Evolutionary conservation across 2,329 filamentous ascomycete species (phyloP).

Genomic region (Pseudogymnoascus verrucosus): DNA sequence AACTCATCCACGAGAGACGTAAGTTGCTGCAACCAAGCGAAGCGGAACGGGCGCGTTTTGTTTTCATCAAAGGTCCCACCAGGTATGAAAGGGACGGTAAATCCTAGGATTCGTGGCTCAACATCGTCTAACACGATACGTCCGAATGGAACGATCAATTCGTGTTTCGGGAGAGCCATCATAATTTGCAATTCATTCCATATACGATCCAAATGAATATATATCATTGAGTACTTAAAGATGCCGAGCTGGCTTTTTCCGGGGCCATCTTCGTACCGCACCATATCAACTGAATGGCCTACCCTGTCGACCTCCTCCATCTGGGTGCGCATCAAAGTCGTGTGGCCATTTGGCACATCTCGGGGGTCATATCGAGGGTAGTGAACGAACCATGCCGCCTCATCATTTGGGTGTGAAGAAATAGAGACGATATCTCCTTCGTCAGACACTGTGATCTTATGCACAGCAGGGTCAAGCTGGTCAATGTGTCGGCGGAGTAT

Average conservation of each 20-base stretch:
- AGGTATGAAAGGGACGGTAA: slow-evolving; percentile 30
- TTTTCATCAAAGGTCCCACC: slow-evolving; percentile 28
- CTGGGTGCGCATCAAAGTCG: background rate
- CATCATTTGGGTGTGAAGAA: background rate
- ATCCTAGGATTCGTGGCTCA: slow-evolving; percentile 30
- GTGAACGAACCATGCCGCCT: background rate
- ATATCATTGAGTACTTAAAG: background rate
- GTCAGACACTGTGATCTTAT: background rate
- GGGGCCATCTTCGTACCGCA: background rate
- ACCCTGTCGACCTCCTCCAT: background rate
- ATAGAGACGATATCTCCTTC: background rate
- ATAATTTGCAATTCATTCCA: slow-evolving; percentile 33
- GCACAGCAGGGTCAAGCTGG: background rate
- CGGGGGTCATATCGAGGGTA: background rate
- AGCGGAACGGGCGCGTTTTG: slow-evolving; percentile 26
- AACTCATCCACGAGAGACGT: slow-evolving; percentile 31
- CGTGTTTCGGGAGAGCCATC: slow-evolving; percentile 30
- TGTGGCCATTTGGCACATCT: background rate
- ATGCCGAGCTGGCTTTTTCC: background rate
- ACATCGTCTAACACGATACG: slow-evolving; percentile 29
- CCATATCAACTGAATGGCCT: background rate
- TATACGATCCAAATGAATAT: background rate
- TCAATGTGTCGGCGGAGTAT: background rate
- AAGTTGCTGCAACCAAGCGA: slow-evolving; percentile 32
- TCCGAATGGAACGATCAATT: slow-evolving; percentile 31